Evolutionary conservation across 2,329 filamentous ascomycete species (phyloP).

Genomic region (Aspergillus sp.): DNA sequence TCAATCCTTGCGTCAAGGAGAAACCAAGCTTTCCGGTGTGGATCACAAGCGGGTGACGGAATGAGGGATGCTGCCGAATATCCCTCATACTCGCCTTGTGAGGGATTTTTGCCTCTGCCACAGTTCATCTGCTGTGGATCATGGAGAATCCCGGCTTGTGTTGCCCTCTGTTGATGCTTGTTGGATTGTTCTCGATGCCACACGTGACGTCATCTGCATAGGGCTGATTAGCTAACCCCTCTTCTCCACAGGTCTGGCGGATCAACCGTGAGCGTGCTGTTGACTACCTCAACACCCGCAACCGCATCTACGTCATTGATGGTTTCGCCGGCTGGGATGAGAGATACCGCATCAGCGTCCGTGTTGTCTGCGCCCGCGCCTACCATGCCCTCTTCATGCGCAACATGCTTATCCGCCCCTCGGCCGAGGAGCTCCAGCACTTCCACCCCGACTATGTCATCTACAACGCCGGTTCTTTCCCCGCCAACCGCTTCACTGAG

Average conservation of each 20-base stretch:
- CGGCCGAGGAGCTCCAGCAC: constrained; percentile 85
- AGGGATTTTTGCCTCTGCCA: constrained; percentile 14
- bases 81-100: constrained; percentile 12
- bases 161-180: not conserved
- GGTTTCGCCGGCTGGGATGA: constrained; percentile 98
- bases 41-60: not conserved
- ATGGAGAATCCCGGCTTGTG: constrained; percentile 15
- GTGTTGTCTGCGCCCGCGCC: constrained; percentile 96
- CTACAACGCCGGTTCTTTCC: constrained; percentile 99
- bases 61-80: constrained; percentile 9
- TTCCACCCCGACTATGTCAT: constrained; percentile 99
- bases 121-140: constrained; percentile 8
- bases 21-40: constrained; percentile 15
- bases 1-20: constrained; percentile 2
- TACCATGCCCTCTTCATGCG: constrained; percentile 99
- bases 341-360: constrained; percentile 95
- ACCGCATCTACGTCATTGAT: constrained; percentile 97
- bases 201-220: constrained; percentile 31
- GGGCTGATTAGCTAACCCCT: constrained; percentile 20
- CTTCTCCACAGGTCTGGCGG: constrained; percentile 77
- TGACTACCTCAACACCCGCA: constrained; percentile 98
- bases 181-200: not conserved
- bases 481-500: constrained; percentile 94
- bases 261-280: constrained; percentile 99
- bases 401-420: constrained; percentile 98